Evolutionary conservation across 768 basidiomycete species (phyloP), one percentile per base, ranked within the genome.

Genomic region (Trametopsis cervina): DNA sequence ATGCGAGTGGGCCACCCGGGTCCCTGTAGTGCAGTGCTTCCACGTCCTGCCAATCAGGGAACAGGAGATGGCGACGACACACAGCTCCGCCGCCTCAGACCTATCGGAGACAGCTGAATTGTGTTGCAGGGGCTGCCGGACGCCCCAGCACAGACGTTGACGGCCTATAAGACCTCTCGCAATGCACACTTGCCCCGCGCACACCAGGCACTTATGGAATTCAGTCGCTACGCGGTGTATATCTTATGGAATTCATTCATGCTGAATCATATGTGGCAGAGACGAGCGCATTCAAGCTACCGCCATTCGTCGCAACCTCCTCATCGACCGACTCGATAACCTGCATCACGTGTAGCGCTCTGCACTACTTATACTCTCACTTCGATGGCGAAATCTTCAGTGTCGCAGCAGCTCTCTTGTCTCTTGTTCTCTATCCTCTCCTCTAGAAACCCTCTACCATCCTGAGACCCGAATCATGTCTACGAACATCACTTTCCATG

Each of bases 401-500:
- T 23, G 26, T 18, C 24, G 23, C 13, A 40, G n/a, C 9, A 21
- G 17, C 21, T 27, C 25, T 39, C 40, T 38, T 40, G 2, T 35
- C 38, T 42, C 42, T 29, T 15, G 7, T 7, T 33, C 21, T 18
- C 15, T 33, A 18, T 26, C 10, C 21, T 40, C 36, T 23, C 15
- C 23, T 15, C 7, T 44, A 36, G 13, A 17, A 11, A 17, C 18
- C 23, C n/a, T 10, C 21, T 4, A 49, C 24, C 38, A 33, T 42
- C 6, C 23, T 44, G 10, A n/a, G 27, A 20, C 36, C 15, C 35
- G 17, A 18, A 18, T 7, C 21, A 70, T 71, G 67, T 65, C 70
- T 23, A 70, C 70, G 10, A 70, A 72, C 57, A 72, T 72, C 55
- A 83, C 81, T 24, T 88, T 89, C 52, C 85, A 88, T 60, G 66